A percentile compares a stretch with the other conserved stretches of the same genome.
Evolutionary conservation across 2,329 filamentous ascomycete species (phyloP).

Genomic region (Penicillium hordei): DNA sequence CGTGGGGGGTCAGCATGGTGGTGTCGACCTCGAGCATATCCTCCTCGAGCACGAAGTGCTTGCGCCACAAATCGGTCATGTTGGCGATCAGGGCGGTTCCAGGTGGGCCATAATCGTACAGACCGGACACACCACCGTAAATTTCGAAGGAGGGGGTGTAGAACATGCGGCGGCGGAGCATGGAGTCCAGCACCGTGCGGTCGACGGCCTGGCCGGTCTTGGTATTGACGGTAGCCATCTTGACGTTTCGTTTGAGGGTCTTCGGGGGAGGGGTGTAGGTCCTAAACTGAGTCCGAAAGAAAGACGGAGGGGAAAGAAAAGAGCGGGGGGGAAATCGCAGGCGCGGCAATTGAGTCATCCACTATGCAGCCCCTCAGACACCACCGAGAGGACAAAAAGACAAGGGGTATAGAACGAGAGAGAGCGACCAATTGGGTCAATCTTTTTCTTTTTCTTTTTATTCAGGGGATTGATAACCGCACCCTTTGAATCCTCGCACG

Average conservation of each 20-base stretch:
- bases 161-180: slow-evolving; percentile 86
- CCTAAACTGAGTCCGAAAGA: slow-evolving; percentile 34
- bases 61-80: slow-evolving; percentile 85
- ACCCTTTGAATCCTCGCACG: too few species aligned
- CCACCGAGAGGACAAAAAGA: slow-evolving; percentile 21
- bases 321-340: slow-evolving; percentile 34
- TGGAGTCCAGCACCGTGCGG: slow-evolving; percentile 73
- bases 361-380: slow-evolving; percentile 27
- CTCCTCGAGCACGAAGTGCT: slow-evolving; percentile 90
- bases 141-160: slow-evolving; percentile 96
- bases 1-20: slow-evolving; percentile 87
- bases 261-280: slow-evolving; percentile 43
- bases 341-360: slow-evolving; percentile 43
- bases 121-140: slow-evolving; percentile 82
- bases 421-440: slow-evolving; percentile 11
- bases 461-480: not conserved
- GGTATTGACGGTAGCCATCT: slow-evolving; percentile 67
- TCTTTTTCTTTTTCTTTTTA: slow-evolving; percentile 10
- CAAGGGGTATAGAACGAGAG: slow-evolving; percentile 10
- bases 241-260: slow-evolving; percentile 37
- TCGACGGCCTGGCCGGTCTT: slow-evolving; percentile 89
- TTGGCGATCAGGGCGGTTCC: slow-evolving; percentile 84
- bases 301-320: slow-evolving; percentile 38
- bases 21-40: slow-evolving; percentile 96
- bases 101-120: slow-evolving; percentile 91